These are phyloP conservation scores for Teratosphaeria destructans DNA, from an alignment of 2,329 filamentous ascomycete species.

Conservation along the genomic window DNA sequence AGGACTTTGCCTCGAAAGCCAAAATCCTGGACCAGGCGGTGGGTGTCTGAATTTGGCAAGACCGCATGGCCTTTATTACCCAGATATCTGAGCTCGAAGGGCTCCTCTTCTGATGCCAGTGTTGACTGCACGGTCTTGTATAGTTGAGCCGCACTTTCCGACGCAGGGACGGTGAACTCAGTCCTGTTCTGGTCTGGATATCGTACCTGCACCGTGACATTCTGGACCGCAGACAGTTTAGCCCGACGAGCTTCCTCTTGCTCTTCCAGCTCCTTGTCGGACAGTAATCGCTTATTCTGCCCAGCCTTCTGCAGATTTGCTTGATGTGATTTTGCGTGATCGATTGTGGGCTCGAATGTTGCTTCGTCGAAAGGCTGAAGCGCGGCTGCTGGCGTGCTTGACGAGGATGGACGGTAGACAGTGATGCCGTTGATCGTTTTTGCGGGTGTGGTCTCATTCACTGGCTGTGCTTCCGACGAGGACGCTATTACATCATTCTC, in stretches of 20 bases:
- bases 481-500: constrained; percentile 21
- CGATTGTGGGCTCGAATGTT: constrained; percentile 68
- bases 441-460: constrained; percentile 6
- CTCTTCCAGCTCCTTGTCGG: constrained; percentile 69
- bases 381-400: constrained; percentile 66
- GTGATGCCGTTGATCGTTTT: constrained; percentile 20
- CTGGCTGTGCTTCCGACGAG: constrained; percentile 15
- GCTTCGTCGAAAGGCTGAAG: constrained; percentile 53
- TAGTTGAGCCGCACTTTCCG: constrained; percentile 59
- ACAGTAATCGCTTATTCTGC: constrained; percentile 67
- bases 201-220: constrained; percentile 66
- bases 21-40: constrained; percentile 60
- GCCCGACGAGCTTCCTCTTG: constrained; percentile 56
- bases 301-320: constrained; percentile 50
- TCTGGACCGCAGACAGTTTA: constrained; percentile 54
- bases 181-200: constrained; percentile 80
- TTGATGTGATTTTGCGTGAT: constrained; percentile 67
- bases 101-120: constrained; percentile 48
- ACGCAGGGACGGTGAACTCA: constrained; percentile 57
- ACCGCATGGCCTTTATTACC: constrained; percentile 37
- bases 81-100: constrained; percentile 64
- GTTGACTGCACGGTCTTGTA: constrained; percentile 65
- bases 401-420: constrained; percentile 67
- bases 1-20: constrained; percentile 61
- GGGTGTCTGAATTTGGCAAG: constrained; percentile 19